Evolutionary conservation across 148 eudicot species (phyloP), one percentile per base, ranked within the genome.

Genomic region (Amaranthus cruentus): DNA sequence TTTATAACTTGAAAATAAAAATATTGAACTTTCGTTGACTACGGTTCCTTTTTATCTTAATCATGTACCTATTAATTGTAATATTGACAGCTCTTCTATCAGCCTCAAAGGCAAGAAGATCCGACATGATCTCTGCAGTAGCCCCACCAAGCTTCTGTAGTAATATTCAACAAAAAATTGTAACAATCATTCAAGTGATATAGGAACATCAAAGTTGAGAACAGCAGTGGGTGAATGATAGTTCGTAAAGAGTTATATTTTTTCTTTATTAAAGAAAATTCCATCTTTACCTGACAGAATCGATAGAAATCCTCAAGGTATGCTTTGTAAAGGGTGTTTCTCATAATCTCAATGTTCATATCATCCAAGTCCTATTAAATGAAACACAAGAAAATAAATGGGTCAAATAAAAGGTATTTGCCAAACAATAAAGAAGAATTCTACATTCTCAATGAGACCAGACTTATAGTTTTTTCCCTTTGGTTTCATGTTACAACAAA

Each of bases 331-430:
- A 95, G 89, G 54, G 98, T 91, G 79, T 95, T 95, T 84, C 98
- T 87, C 98, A 95, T 95, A 75, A 95, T 95, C 78, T 95, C 98
- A 71, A 95, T 95, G 89, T 95, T 95, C 98, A 95, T 95, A 81
- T 95, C 98, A 85, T 95, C 98, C 88, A 95, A 84, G 81, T 95
- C 98, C 98, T 95, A 78, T 54, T 68, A 42, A 42, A 52, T 11
- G 9, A 47, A 73, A 66, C 71, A 53, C 55, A 67, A 70, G 18
- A 70, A 38, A 68, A 56, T 38, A 48, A 48, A 73, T 3, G 0
- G 11, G 54, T 56, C 10, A 56, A 7, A 56, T 6, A 9, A 18
- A 56, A 66, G 52, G 55, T 13, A 10, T n/a, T 47, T 0, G 9
- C 74, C 47, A 57, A n/a, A 47, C 15, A 47, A 46, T 42, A 44